These are phyloP conservation scores for Scleromitrula shiraiana DNA, from an alignment of 2,329 filamentous ascomycete genomes.

Conservation along the genomic window DNA sequence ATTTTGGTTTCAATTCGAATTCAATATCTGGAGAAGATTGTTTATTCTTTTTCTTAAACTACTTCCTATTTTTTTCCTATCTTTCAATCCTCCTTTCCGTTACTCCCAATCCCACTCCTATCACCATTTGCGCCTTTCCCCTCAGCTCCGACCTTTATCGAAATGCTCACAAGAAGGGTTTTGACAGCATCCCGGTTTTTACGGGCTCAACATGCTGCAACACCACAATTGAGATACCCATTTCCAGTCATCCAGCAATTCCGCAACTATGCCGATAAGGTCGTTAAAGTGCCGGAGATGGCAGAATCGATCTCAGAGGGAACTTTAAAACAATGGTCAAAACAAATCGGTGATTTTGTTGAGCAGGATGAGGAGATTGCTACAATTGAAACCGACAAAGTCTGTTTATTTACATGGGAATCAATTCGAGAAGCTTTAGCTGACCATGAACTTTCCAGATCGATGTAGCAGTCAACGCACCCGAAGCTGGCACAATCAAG, in stretches of 20 bases:
- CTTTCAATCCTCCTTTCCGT: slow-evolving; percentile 8
- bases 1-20: no score
- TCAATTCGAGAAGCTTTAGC: background rate
- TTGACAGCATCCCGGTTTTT: slow-evolving; percentile 28
- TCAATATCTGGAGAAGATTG: no score
- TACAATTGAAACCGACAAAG: slow-evolving; percentile 98
- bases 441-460: slow-evolving; percentile 49
- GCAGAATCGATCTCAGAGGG: slow-evolving; percentile 98
- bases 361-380: slow-evolving; percentile 97
- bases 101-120: slow-evolving; percentile 14
- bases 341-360: slow-evolving; percentile 86
- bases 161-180: slow-evolving; percentile 29
- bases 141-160: slow-evolving; percentile 9
- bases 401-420: slow-evolving; percentile 32
- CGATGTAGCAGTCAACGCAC: slow-evolving; percentile 92
- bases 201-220: slow-evolving; percentile 18
- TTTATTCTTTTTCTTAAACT: background rate
- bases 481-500: slow-evolving; percentile 82
- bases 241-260: slow-evolving; percentile 44
- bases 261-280: slow-evolving; percentile 64
- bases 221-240: slow-evolving; percentile 32
- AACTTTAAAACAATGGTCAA: slow-evolving; percentile 90
- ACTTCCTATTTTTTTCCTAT: slow-evolving; percentile 1
- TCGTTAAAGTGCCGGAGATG: slow-evolving; percentile 95
- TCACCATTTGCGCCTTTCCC: slow-evolving; percentile 10